Percentiles rank a stretch among this genome's conserved stretches.
phyloP scores from a whole-genome alignment of 768 basidiomycete species.

The Leucocoprinus birnbaumii region DNA sequence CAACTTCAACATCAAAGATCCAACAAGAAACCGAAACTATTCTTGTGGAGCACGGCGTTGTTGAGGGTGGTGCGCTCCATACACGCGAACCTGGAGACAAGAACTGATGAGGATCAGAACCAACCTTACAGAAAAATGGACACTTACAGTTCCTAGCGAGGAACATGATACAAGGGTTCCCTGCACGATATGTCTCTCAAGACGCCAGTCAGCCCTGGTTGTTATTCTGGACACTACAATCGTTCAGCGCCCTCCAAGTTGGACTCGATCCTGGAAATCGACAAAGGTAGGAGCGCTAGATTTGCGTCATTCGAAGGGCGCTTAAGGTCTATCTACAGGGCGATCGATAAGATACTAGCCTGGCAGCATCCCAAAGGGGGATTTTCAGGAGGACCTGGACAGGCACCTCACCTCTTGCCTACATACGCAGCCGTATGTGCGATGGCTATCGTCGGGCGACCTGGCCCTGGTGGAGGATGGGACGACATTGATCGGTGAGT shows the following conservation, averaged over 20 bases:
- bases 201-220: slow-evolving; percentile 97
- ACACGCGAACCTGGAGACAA: not conserved
- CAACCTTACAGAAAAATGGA: slow-evolving; percentile 51
- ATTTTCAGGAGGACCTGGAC: slow-evolving; percentile 90
- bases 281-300: slow-evolving; percentile 52
- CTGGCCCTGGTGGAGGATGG: slow-evolving; percentile 79
- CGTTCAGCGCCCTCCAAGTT: slow-evolving; percentile 76
- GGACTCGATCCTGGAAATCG: slow-evolving; percentile 75
- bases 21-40: slow-evolving; percentile 68
- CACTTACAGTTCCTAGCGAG: slow-evolving; percentile 79
- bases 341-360: slow-evolving; percentile 74
- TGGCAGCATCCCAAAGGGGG: slow-evolving; percentile 89
- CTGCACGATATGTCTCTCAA: slow-evolving; percentile 73
- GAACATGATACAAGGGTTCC: slow-evolving; percentile 77
- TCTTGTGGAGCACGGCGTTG: slow-evolving; percentile 49
- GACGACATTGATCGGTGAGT: slow-evolving; percentile 78
- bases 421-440: slow-evolving; percentile 88
- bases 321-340: slow-evolving; percentile 36
- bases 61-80: slow-evolving; percentile 20
- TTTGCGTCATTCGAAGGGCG: not conserved
- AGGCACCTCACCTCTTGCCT: slow-evolving; percentile 82
- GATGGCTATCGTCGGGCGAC: slow-evolving; percentile 76
- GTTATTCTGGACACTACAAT: slow-evolving; percentile 89
- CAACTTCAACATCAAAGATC: slow-evolving; percentile 56
- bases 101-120: slow-evolving; percentile 11